phyloP scores from a whole-genome alignment of 495 filamentous ascomycete genomes.

The Penicillium malachiteum region DNA sequence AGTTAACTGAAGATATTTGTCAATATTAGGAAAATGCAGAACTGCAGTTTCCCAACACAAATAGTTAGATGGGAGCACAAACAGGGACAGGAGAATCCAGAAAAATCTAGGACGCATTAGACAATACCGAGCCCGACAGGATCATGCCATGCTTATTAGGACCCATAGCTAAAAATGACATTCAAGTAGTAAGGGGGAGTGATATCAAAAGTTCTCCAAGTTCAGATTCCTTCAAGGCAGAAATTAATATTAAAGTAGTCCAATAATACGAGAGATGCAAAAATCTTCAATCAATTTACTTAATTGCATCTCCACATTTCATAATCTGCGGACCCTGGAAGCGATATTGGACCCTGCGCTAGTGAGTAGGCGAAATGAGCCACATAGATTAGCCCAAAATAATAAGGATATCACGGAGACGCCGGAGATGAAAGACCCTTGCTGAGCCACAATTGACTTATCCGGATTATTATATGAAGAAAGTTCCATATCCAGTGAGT shows the following conservation, averaged over 20 bases:
- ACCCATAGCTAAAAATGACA: no score
- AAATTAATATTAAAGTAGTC: neutral
- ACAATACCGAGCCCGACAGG: no score
- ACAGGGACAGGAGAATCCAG: slow-evolving; percentile 23
- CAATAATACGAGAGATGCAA: neutral
- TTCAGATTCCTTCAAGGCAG: no score
- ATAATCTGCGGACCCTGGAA: no score
- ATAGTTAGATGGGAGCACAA: slow-evolving; percentile 2
- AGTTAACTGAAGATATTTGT: neutral
- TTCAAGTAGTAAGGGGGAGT: no score
- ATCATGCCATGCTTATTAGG: no score
- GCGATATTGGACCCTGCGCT: neutral
- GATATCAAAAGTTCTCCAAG: no score
- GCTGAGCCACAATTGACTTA: neutral
- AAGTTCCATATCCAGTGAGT: no score
- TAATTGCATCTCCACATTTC: neutral
- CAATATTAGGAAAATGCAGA: neutral
- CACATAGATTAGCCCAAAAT: neutral
- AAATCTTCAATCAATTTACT: neutral
- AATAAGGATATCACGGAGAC: neutral
- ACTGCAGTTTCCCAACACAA: neutral
- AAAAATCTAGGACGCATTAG: slow-evolving; percentile 9
- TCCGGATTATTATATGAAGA: no score
- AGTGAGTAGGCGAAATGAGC: neutral
- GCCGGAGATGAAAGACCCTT: slow-evolving; percentile 1